Evolutionary conservation across 2,329 filamentous ascomycete species (phyloP), one percentile per base, ranked within the genome.

Genomic region (Ophiosphaerella narmari): DNA sequence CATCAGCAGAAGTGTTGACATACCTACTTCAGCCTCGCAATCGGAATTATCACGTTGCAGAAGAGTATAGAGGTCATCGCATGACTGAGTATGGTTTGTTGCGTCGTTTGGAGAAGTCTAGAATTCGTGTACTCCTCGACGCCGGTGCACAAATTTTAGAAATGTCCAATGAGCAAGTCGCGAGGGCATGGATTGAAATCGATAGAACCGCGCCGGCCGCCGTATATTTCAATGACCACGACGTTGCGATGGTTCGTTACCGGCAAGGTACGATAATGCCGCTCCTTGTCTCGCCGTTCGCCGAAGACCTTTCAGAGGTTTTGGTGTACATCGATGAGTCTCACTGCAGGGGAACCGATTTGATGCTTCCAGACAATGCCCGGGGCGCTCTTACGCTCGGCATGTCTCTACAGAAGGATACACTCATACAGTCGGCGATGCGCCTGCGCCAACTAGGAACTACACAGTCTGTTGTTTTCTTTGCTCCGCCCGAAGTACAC

Each of bases 361-460:
- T 87, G 1, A 82, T 81, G 50, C 69, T 87, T 1, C 83, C 82
- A 0, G 23, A 60, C 0, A 1, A 62, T 1, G 78, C 81, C 0
- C 56, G 48, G 1, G 84, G 78, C 0, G 84, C 82, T 0, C 58
- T 87, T 1, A 87, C 84, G 0, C 67, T 87, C 0, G 81, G 80
- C 0, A 72, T 82, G 0, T 76, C 79, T 1, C 78, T 84, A 45
- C 85, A 81, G 0, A 87, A 87, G 50, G 85, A 87, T 47, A 77
- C 82, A 7, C 79, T 81, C 0, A 82, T 86, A 0, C 84, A 88
- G 83, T 86, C 85, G 45, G 84, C 85, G 0, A 88, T 89, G 85
- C 74, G 86, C 50, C 67, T 89, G 0, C 77, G 86, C 1, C 81
- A 87, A 39, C 72, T 89, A 0, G 78, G 73, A 0, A 75, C 75